Base-by-base conservation (phyloP, 148 eudicot species). In the Rhododendron simsii region DNA sequence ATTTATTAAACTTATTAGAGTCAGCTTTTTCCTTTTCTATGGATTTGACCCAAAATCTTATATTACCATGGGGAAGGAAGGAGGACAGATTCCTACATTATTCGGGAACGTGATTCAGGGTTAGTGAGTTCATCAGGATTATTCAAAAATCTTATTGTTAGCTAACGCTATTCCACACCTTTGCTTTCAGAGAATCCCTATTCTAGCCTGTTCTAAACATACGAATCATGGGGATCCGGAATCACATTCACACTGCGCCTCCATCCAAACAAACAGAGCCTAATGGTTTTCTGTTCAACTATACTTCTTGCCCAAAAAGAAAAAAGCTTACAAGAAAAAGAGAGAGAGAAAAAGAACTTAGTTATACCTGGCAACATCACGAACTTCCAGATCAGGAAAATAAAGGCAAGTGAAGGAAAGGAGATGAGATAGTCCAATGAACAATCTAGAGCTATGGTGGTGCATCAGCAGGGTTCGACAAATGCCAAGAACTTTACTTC, bases 371-470 rank as follows among this genome's bases (percentile, higher is more conserved):
- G 99, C 98, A 92, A 89, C 91, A 87, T 97, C 98, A 71, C 99
- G 99, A 83, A 97, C 93, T 90, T 97, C 99, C 90, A 97, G 82
- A 89, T 97, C 99, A 85, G 98, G 99, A 91, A 97, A 97, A 90
- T 92, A 92, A 84, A 97, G 98, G 87, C 93, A 88, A 74, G 89
- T 90, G 90, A 91, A 95, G 81, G 95, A 92, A 84, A 97, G 94
- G 83, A 97, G 98, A 85, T 90, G 95, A 87, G 99, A 95, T 44
- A 97, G 91, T 82, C 95, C 94, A 87, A 90, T 90, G 89, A 97
- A 97, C 86, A 97, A 88, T 75, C 94, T 90, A 85, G 99, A 97
- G 87, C 98, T 93, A 14, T 91, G 93, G 85, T 94, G 99, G 88
- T 95, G 94, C 92, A 95, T 92, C 86, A 97, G 91, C 96, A 95